Evolutionary conservation across 495 filamentous ascomycete species (phyloP), one percentile per base, ranked within the genome.

Genomic region (Hyphodiscus hymeniophilus): DNA sequence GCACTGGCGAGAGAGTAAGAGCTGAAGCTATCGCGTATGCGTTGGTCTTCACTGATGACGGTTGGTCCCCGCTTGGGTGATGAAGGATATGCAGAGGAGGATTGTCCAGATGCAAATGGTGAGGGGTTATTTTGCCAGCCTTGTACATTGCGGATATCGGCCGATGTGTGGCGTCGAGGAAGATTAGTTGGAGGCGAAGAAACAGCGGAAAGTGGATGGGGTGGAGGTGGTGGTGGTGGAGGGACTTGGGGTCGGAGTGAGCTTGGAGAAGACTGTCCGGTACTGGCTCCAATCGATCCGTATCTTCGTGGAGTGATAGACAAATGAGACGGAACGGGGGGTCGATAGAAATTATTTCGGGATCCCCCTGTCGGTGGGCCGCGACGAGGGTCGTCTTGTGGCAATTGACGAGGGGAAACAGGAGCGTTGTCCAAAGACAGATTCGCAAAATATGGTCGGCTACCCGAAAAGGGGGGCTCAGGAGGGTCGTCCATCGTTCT

Each of bases 131-230:
- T 74, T 54, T 84, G 81, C 92, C 92, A 96, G 42, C 87, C 87
- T 55, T 85, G 84, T 33, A 85, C 80, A 43, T 59, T 57, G 23
- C 92, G 85, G 54, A 98, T 97, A 57, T 98, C 92, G 45, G 92
- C 92, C 39, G 91, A 92, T 1, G 92, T 98, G 64, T 98, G 92
- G 35, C 92, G 81, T 17, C 92, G 82, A 24, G 82, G 75, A 28
- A 96, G 70, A 56, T 81, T 85, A 42, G 80, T 77, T 10, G 86
- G 84, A 20, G 87, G 85, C 21, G 88, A 83, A 23, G 85, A 76
- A 16, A 84, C 81, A 42, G 75, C 74, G 1, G 88, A 77, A 35
- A 95, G 71, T 39, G 88, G 87, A 61, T 94, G 88, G 21, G 83
- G 82, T 18, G 72, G 72, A 16, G 81, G 76, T 35, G 72, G 76